Evolutionary conservation across 768 basidiomycete genomes (phyloP).

Genomic region (Serendipita sp.): DNA sequence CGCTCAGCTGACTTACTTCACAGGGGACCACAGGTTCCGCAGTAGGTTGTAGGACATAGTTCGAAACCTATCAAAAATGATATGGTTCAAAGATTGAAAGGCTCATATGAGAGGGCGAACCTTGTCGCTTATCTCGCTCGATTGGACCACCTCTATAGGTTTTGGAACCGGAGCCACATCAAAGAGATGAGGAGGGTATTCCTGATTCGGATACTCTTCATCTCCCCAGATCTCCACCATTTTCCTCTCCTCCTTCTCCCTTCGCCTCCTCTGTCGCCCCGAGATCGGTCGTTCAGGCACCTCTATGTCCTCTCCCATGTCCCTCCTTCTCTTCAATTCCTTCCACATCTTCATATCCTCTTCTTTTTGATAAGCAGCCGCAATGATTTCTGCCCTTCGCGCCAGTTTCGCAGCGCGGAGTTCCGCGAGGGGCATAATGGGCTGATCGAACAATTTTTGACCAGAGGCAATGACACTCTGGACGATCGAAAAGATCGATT

Average conservation of each 20-base stretch:
- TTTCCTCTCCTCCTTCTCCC: not conserved
- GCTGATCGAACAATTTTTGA: not conserved
- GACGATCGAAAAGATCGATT: not conserved
- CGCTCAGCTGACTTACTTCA: conserved; percentile 4
- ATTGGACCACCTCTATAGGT: not conserved
- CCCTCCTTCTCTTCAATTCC: not conserved
- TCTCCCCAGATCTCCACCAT: conserved; percentile 2
- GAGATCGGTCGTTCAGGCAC: not conserved
- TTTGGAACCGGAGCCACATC: not conserved
- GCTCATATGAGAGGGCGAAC: not conserved
- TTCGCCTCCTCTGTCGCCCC: not conserved
- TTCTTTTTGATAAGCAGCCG: not conserved
- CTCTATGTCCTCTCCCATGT: not conserved
- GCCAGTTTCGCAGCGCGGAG: not conserved
- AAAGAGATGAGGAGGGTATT: not conserved
- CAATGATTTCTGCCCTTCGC: not conserved
- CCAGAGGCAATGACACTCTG: not conserved
- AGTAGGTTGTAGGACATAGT: conserved; percentile 4
- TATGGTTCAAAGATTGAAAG: not conserved
- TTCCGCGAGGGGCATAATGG: not conserved
- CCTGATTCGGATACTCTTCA: not conserved
- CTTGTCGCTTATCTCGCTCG: not conserved
- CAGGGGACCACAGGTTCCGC: conserved; percentile 13
- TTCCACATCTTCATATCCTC: not conserved
- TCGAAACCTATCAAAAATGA: not conserved